Conservation (phyloP, 495 filamentous ascomycete species). For the Schizothecium vesticola region DNA sequence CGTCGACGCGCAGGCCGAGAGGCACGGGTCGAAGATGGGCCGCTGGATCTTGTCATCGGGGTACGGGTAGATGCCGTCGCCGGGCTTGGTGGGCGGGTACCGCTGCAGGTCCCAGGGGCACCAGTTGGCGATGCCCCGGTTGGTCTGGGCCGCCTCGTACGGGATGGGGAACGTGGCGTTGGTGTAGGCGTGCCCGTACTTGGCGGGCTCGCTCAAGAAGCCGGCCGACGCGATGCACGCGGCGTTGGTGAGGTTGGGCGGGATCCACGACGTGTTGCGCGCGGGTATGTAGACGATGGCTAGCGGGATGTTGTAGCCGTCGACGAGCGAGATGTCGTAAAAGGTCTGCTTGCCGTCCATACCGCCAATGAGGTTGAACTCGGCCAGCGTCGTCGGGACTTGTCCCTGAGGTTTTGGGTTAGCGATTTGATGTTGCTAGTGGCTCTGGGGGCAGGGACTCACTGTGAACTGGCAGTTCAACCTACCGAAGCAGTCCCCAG, state of each 20-base stretch:
- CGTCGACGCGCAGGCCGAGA: slow-evolving; percentile 61
- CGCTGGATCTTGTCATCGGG: slow-evolving; percentile 62
- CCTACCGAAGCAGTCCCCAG: slow-evolving; percentile 67
- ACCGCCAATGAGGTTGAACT: slow-evolving; percentile 64
- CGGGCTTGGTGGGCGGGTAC: slow-evolving; percentile 55
- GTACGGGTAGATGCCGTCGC: slow-evolving; percentile 67
- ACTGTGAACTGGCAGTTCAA: slow-evolving; percentile 61
- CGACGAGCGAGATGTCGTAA: slow-evolving; percentile 80
- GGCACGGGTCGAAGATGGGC: slow-evolving; percentile 67
- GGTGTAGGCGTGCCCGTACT: slow-evolving; percentile 37
- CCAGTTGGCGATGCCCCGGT: slow-evolving; percentile 53
- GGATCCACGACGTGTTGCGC: slow-evolving; percentile 52
- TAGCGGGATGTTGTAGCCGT: slow-evolving; percentile 76
- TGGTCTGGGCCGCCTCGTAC: slow-evolving; percentile 50
- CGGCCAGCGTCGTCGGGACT: slow-evolving; percentile 64
- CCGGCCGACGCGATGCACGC: slow-evolving; percentile 64
- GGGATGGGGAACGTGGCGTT: slow-evolving; percentile 59
- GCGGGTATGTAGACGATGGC: slow-evolving; percentile 57
- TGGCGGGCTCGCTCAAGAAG: slow-evolving; percentile 42
- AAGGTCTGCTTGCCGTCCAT: slow-evolving; percentile 57
- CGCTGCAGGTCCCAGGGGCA: slow-evolving; percentile 73
- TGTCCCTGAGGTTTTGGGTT: slow-evolving; percentile 41
- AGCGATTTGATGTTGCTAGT: not conserved
- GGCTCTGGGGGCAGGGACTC: slow-evolving; percentile 20
- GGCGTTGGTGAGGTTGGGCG: slow-evolving; percentile 67